phyloP scores from a whole-genome alignment of 75 land plant genomes.

The Selaginella moellendorffii region DNA sequence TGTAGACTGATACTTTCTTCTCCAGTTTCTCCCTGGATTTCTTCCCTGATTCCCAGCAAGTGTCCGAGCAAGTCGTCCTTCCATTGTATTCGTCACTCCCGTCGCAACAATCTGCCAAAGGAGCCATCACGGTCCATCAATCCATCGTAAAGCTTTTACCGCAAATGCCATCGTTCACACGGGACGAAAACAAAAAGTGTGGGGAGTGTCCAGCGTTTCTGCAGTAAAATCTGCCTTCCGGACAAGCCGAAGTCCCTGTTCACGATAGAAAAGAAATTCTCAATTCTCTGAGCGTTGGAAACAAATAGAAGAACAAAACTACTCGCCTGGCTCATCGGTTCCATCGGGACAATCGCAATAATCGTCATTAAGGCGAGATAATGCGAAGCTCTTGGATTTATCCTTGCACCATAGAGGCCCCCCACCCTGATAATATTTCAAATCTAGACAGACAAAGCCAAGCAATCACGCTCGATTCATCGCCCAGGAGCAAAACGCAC shows the following conservation, averaged over 20 bases:
- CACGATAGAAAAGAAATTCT: not conserved
- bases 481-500: not conserved
- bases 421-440: conserved; percentile 34
- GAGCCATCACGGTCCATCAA: not conserved
- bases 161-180: conserved; percentile 93
- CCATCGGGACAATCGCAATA: conserved; percentile 87
- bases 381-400: conserved; percentile 48
- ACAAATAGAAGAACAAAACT: too few species aligned
- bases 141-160: conserved; percentile 37
- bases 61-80: conserved; percentile 49
- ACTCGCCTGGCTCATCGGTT: conserved; percentile 75
- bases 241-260: conserved; percentile 86
- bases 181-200: conserved; percentile 49
- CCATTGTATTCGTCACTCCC: conserved; percentile 94
- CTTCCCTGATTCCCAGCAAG: conserved; percentile 91
- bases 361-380: conserved; percentile 53
- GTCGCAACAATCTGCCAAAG: conserved; percentile 77
- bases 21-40: conserved; percentile 69
- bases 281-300: too few species aligned
- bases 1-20: conserved; percentile 55
- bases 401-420: conserved; percentile 71
- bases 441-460: conserved; percentile 25
- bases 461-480: not conserved
- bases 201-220: conserved; percentile 58
- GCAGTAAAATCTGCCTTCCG: conserved; percentile 77